A percentile compares a stretch with the other conserved stretches of the same genome.
Evolutionary conservation across 257 asterid genomes (phyloP).

Genomic region (Lantana camara): DNA sequence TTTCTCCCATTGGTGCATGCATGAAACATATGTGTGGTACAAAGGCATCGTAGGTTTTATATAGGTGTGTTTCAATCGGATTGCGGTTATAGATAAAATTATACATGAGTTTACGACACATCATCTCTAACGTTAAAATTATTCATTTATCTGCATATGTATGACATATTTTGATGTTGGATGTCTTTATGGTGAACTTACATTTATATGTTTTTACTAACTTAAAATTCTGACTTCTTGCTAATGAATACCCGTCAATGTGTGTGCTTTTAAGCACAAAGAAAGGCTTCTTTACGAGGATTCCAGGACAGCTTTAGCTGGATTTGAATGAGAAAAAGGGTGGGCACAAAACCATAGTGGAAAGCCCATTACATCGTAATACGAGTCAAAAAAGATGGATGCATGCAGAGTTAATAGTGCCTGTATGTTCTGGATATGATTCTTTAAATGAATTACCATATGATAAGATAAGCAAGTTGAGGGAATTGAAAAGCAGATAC

Average conservation of each 20-base stretch:
- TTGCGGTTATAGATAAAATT: no score
- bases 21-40: slow-evolving; percentile 27
- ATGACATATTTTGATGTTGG: no score
- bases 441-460: slow-evolving; percentile 22
- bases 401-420: not conserved
- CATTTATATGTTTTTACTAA: no score
- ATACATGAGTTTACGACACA: no score
- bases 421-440: slow-evolving; percentile 23
- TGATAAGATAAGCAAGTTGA: slow-evolving; percentile 40
- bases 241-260: no score
- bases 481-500: slow-evolving; percentile 36
- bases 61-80: not conserved
- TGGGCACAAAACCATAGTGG: slow-evolving; percentile 23
- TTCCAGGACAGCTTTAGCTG: slow-evolving; percentile 26
- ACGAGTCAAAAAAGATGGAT: slow-evolving; percentile 26
- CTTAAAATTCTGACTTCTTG: no score
- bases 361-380: slow-evolving; percentile 21
- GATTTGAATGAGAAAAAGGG: slow-evolving; percentile 23
- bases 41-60: slow-evolving; percentile 6
- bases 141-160: no score
- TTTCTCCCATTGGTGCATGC: slow-evolving; percentile 38
- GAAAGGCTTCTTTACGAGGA: slow-evolving; percentile 20
- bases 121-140: no score
- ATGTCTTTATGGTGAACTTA: no score
- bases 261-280: slow-evolving; percentile 18